Conservation (phyloP, 805 yeast species). For the Wickerhamiella nectarea region DNA sequence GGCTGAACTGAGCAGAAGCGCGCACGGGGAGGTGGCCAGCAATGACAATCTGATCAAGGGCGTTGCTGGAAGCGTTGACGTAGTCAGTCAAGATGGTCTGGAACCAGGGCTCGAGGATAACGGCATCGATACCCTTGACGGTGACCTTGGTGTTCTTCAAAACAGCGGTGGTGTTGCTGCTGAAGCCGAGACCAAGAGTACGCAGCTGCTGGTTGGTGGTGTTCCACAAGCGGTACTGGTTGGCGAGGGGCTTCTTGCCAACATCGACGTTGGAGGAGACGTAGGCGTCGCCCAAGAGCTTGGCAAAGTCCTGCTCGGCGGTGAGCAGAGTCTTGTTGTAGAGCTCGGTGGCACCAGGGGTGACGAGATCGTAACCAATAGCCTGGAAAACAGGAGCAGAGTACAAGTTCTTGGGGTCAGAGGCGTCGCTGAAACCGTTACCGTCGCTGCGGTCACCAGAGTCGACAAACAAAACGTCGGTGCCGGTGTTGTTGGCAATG, state of each 20-base stretch:
- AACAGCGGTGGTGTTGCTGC: slow-evolving; percentile 67
- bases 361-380: slow-evolving; percentile 58
- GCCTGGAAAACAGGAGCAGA: slow-evolving; percentile 48
- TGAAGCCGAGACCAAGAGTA: slow-evolving; percentile 57
- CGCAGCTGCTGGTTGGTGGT: slow-evolving; percentile 41
- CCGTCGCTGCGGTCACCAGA: slow-evolving; percentile 92
- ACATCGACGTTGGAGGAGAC: slow-evolving; percentile 34
- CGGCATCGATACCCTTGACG: slow-evolving; percentile 47
- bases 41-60: slow-evolving; percentile 52
- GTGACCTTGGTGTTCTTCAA: slow-evolving; percentile 49
- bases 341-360: slow-evolving; percentile 83
- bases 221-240: slow-evolving; percentile 46
- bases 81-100: slow-evolving; percentile 24
- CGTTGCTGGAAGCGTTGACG: slow-evolving; percentile 20
- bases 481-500: slow-evolving; percentile 32
- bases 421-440: slow-evolving; percentile 65
- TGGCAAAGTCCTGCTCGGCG: slow-evolving; percentile 45
- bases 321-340: slow-evolving; percentile 49
- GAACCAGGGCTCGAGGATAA: slow-evolving; percentile 53
- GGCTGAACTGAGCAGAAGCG: slow-evolving; percentile 38
- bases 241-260: slow-evolving; percentile 43
- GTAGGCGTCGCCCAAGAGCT: slow-evolving; percentile 43
- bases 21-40: slow-evolving; percentile 70
- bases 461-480: slow-evolving; percentile 62
- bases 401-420: slow-evolving; percentile 50